A percentile compares a stretch with the other conserved stretches of the same genome.
Conservation (phyloP, 768 basidiomycete species). For the Leccinum barrowsii region DNA sequence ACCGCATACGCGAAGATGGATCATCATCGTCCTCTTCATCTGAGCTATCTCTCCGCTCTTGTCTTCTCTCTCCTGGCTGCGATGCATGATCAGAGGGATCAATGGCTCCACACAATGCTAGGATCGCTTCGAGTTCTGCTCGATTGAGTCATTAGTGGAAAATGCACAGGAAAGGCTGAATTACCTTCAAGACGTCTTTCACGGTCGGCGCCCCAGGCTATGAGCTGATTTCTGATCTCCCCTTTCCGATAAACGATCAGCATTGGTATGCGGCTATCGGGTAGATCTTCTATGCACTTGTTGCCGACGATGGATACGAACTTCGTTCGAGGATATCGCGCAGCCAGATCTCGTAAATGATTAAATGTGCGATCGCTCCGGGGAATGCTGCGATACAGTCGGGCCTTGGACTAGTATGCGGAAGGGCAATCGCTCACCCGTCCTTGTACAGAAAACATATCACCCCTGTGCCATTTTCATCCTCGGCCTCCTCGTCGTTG, state of each 20-base stretch:
- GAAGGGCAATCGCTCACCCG: constrained; percentile 52
- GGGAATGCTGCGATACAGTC: constrained; percentile 54
- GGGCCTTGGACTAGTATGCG: not conserved
- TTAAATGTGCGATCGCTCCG: constrained; percentile 72
- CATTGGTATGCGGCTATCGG: constrained; percentile 88
- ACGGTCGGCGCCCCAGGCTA: constrained; percentile 78
- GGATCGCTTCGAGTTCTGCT: constrained; percentile 67
- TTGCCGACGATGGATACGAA: constrained; percentile 94
- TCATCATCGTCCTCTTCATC: constrained; percentile 51
- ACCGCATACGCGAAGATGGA: constrained; percentile 52
- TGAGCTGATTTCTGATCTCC: constrained; percentile 82
- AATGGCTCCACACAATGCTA: constrained; percentile 63
- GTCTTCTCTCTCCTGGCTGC: constrained; percentile 19
- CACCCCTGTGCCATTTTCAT: constrained; percentile 81
- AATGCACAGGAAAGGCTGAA: constrained; percentile 6
- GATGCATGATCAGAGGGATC: constrained; percentile 51
- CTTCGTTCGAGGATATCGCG: constrained; percentile 86
- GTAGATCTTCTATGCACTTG: constrained; percentile 95
- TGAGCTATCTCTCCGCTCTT: constrained; percentile 38
- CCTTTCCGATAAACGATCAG: constrained; percentile 90
- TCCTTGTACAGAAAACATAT: constrained; percentile 96
- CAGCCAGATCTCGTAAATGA: constrained; percentile 70
- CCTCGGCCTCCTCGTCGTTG: constrained; percentile 60
- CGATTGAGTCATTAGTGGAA: not conserved
- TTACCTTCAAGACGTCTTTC: constrained; percentile 77